Conservation (phyloP, 164 flowering plant genomes). For the Stephania yunnanensis region DNA sequence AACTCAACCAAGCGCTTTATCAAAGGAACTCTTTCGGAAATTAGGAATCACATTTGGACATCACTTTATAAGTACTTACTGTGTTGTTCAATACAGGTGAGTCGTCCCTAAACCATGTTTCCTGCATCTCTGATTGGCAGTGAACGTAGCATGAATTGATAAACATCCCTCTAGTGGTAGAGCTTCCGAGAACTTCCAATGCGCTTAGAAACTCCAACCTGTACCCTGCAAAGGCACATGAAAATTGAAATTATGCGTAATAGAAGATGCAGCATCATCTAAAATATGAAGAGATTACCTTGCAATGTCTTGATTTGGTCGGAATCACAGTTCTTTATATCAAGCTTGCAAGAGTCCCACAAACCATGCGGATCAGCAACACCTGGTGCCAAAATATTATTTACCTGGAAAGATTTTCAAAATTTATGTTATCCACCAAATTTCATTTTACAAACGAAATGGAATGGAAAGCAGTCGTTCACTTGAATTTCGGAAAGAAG, state of each 20-base stretch:
- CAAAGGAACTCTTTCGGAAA: too few species aligned
- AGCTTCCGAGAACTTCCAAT: slow-evolving; percentile 33
- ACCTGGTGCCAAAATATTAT: slow-evolving; percentile 83
- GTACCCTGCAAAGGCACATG: slow-evolving; percentile 35
- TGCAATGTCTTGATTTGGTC: slow-evolving; percentile 62
- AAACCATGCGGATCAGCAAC: slow-evolving; percentile 80
- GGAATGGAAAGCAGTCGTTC: neutral
- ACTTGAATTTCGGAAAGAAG: neutral
- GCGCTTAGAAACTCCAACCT: slow-evolving; percentile 56
- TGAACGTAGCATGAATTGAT: slow-evolving; percentile 82
- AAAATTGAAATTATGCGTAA: neutral
- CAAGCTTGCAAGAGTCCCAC: slow-evolving; percentile 77
- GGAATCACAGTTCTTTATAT: slow-evolving; percentile 55
- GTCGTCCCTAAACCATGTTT: slow-evolving; percentile 57
- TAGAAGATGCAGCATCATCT: neutral
- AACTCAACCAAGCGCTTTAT: too few species aligned
- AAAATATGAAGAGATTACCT: slow-evolving; percentile 32
- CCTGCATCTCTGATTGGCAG: slow-evolving; percentile 86
- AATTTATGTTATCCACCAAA: neutral
- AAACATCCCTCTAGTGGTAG: slow-evolving; percentile 52
- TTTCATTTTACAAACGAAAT: neutral
- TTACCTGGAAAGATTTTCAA: slow-evolving; percentile 42
- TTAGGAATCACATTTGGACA: too few species aligned
- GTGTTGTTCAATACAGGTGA: slow-evolving; percentile 49
- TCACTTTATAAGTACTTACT: slow-evolving; percentile 28